Conservation (phyloP, 2,329 filamentous ascomycete species). For the Dothidotthia symphoricarpi region DNA sequence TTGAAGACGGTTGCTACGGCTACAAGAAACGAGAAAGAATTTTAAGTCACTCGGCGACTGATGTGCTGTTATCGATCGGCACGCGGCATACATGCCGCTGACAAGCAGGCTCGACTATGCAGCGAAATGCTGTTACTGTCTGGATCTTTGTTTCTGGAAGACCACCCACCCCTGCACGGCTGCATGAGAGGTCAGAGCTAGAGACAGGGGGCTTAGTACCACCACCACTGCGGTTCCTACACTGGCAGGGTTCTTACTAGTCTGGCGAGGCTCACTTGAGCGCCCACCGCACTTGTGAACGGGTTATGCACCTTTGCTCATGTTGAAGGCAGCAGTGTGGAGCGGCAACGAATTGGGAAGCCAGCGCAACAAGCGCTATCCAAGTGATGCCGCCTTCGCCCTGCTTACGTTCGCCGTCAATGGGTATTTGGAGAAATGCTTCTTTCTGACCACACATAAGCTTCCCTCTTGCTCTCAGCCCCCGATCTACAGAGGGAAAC, state of each 20-base stretch:
- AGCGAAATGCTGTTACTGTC: constrained; percentile 10
- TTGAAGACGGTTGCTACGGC: constrained; percentile 8
- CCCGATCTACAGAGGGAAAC: constrained; percentile 22
- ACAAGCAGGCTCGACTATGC: constrained; percentile 5
- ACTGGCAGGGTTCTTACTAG: constrained; percentile 28
- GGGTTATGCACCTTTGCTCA: constrained; percentile 34
- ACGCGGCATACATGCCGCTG: neutral
- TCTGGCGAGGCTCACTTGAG: constrained; percentile 36
- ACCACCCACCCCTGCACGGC: constrained; percentile 22
- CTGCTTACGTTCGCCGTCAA: no score
- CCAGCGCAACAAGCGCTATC: constrained; percentile 28
- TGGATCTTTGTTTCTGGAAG: constrained; percentile 24
- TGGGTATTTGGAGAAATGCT: constrained; percentile 13
- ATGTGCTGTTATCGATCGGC: constrained; percentile 2
- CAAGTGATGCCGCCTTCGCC: constrained; percentile 18
- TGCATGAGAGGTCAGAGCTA: constrained; percentile 28
- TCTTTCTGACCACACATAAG: constrained; percentile 16
- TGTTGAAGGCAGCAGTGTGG: constrained; percentile 24
- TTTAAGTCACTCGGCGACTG: constrained; percentile 9
- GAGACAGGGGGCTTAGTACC: constrained; percentile 23
- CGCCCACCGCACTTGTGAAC: constrained; percentile 37
- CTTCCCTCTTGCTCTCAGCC: constrained; percentile 27
- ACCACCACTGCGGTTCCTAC: constrained; percentile 32
- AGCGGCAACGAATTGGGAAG: constrained; percentile 27
- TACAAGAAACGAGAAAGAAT: constrained; percentile 4